A percentile compares a stretch with the other conserved stretches of the same genome.
These are phyloP conservation scores for Acer yangbiense DNA, from an alignment of 345 rosid species.

Conservation along the genomic window DNA sequence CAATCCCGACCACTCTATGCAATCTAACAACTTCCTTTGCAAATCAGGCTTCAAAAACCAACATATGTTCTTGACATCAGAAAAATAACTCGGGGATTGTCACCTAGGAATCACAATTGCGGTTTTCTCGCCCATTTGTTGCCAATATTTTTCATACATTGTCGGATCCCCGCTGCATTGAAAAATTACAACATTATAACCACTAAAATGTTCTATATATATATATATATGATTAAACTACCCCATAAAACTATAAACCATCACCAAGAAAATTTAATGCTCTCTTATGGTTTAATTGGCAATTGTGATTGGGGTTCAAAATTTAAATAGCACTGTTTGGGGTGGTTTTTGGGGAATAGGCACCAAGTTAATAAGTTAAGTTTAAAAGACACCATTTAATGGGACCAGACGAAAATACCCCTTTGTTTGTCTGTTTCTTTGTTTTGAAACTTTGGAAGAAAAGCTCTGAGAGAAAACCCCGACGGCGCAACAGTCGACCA, in stretches of 20 bases:
- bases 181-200: constrained; percentile 5
- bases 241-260: background rate
- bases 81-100: constrained; percentile 61
- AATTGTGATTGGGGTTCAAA: no score
- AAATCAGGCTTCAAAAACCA: constrained; percentile 91
- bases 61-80: constrained; percentile 65
- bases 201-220: background rate
- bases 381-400: no score
- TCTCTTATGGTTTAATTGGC: no score
- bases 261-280: background rate
- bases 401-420: no score
- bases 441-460: no score
- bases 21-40: constrained; percentile 60
- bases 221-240: background rate
- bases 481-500: no score
- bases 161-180: constrained; percentile 86
- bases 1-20: constrained; percentile 73
- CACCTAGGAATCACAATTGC: constrained; percentile 39
- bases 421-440: no score
- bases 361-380: no score
- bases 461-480: no score
- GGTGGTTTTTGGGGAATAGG: no score
- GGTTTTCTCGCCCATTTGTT: constrained; percentile 60
- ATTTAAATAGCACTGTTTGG: no score
- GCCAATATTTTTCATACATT: constrained; percentile 80